Evolutionary conservation across 2,329 filamentous ascomycete species (phyloP).

Genomic region (Incumbomyces delicatus): DNA sequence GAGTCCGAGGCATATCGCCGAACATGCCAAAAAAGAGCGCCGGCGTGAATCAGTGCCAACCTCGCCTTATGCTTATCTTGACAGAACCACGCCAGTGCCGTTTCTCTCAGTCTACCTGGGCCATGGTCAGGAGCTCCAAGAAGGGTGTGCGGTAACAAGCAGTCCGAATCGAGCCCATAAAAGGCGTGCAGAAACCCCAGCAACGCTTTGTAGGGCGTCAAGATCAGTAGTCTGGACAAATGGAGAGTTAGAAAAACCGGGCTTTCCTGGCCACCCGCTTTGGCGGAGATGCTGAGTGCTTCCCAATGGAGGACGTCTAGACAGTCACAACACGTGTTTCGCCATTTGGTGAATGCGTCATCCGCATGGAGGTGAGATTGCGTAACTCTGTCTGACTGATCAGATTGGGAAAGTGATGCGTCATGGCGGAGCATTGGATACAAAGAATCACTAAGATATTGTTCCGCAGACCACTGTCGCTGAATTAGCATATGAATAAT

Average conservation of each 20-base stretch:
- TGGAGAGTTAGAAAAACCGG: conserved; percentile 48
- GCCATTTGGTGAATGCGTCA: conserved; percentile 28
- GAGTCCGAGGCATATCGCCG: conserved; percentile 39
- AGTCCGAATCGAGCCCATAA: conserved; percentile 49
- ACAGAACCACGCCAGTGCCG: too few species aligned
- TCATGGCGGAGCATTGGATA: too few species aligned
- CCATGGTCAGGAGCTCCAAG: too few species aligned
- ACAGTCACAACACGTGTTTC: conserved; percentile 34
- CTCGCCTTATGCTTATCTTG: too few species aligned
- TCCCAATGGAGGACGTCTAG: conserved; percentile 51
- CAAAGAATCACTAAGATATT: too few species aligned
- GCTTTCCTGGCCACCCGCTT: conserved; percentile 43
- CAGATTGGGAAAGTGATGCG: too few species aligned
- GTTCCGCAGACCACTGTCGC: too few species aligned
- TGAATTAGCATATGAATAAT: too few species aligned
- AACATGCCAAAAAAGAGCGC: conserved; percentile 44
- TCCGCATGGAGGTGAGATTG: too few species aligned
- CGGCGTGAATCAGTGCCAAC: conserved; percentile 15
- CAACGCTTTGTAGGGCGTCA: conserved; percentile 41
- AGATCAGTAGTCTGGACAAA: conserved; percentile 42
- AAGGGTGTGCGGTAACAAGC: conserved; percentile 29
- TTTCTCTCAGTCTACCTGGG: too few species aligned
- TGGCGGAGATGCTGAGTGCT: conserved; percentile 43
- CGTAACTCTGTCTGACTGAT: too few species aligned
- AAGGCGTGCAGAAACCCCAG: conserved; percentile 37